Conservation (phyloP, 352 stramenopile genomes). For the Achlya hypogyna region DNA sequence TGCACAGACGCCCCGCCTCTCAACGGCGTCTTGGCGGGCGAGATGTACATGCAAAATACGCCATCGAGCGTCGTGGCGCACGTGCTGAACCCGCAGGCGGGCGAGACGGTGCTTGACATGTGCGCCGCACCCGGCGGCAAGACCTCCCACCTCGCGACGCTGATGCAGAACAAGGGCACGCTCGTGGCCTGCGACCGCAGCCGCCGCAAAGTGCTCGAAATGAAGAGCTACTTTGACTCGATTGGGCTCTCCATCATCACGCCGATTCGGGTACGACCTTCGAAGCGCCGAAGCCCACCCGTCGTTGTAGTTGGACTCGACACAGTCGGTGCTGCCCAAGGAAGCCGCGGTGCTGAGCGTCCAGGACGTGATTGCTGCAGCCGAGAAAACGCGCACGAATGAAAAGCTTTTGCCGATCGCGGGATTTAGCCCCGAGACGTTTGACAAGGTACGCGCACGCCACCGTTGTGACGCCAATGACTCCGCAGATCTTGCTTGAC, state of each 20-base stretch:
- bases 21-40: constrained; percentile 67
- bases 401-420: constrained; percentile 68
- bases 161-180: constrained; percentile 84
- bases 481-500: constrained; percentile 80
- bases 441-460: constrained; percentile 50
- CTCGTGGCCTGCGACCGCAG: constrained; percentile 87
- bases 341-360: constrained; percentile 31
- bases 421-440: constrained; percentile 88
- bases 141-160: constrained; percentile 86
- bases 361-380: constrained; percentile 47
- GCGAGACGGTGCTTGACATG: constrained; percentile 89
- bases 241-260: constrained; percentile 23
- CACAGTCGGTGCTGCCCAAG: constrained; percentile 60
- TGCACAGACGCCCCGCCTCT: constrained; percentile 82
- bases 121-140: constrained; percentile 91
- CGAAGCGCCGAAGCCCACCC: neutral
- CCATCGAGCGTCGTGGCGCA: constrained; percentile 88
- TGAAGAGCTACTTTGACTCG: constrained; percentile 61
- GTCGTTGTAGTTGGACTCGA: constrained; percentile 73
- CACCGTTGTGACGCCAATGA: neutral
- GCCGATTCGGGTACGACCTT: constrained; percentile 1
- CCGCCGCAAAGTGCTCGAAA: constrained; percentile 74
- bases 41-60: constrained; percentile 91
- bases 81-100: constrained; percentile 70
- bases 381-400: constrained; percentile 30